Conservation (phyloP, 345 rosid species). For the Lepidium didymum region DNA sequence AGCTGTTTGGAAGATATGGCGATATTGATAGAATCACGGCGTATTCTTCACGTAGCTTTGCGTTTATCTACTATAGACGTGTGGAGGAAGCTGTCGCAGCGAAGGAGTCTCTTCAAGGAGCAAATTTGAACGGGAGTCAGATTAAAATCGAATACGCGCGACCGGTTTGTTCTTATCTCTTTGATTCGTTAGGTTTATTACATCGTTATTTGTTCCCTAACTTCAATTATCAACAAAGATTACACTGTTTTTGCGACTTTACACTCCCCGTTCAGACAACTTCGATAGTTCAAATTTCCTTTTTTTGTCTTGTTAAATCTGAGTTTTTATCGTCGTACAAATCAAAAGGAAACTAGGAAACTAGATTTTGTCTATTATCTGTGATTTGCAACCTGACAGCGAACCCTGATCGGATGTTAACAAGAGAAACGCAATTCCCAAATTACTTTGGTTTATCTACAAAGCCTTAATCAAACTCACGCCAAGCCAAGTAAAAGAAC, state of each 20-base stretch:
- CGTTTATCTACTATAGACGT: conserved; percentile 68
- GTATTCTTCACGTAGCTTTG: conserved; percentile 63
- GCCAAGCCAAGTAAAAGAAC: background rate
- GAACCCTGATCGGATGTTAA: background rate
- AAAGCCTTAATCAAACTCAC: background rate
- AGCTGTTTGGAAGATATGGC: conserved; percentile 55
- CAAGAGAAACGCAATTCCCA: background rate
- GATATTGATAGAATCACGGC: conserved; percentile 68
- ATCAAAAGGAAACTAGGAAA: background rate
- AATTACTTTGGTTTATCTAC: background rate
- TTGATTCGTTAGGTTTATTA: conserved; percentile 32
- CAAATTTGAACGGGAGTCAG: conserved; percentile 46
- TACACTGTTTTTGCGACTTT: background rate
- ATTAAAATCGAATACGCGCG: conserved; percentile 93
- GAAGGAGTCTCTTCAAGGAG: conserved; percentile 69
- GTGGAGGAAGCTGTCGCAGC: conserved; percentile 85
- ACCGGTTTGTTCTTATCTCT: conserved; percentile 89
- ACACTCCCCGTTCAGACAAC: background rate
- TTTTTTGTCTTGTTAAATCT: background rate
- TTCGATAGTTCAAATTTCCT: background rate
- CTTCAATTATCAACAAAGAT: background rate
- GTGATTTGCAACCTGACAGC: background rate
- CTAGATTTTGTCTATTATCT: conserved; percentile 7
- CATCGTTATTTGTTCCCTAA: background rate
- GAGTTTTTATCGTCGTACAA: background rate